Base-by-base conservation (phyloP, 805 yeast genomes). In the Barnettozyma vustinii region DNA sequence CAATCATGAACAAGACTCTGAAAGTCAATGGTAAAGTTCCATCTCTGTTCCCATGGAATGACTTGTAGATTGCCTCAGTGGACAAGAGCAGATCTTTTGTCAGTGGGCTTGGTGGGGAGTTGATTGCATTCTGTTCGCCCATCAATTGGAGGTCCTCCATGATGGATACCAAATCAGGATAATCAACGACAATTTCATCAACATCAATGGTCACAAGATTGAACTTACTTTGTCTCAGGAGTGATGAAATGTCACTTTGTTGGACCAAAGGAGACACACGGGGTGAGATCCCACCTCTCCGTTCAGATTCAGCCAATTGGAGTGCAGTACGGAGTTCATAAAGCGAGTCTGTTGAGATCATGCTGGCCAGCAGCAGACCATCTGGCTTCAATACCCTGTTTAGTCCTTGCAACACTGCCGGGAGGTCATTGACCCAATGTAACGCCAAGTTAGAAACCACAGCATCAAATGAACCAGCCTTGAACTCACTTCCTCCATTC, bases 351-450 rank as follows among this genome's bases (percentile, higher is more conserved):
- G 91, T 92, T 19, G 92, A 94, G 55, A 86, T 77, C 75, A 88
- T 76, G 20, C 89, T 77, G 2, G 87, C 95, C 73, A 88, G 74
- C 56, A 88, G 85, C 59, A 90, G 71, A 2, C 96, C 92, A 63
- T 88, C 95, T 2, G 92, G 92, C 51, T 78, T 79, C 35, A 88
- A 69, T 23, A 85, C 73, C 5, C 67, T 60, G 60, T 81, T 78
- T 55, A 87, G 74, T 51, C 77, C 73, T 16, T 66, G 63, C 45
- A 87, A 72, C 2, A 80, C 77, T 1, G 73, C 70, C 0, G 96
- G 96, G n/a, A 88, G 72, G 57, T 88, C 91, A 59, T 88, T 88
- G 50, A 86, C 80, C 96, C 96, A 88, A 64, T 88, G 96, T 61
- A 88, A 61, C 20, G 87, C 76, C 54, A 87, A 64, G 61, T 85